A percentile compares a stretch with the other conserved stretches of the same genome.
These are phyloP conservation scores for Boletus sensibilis DNA, from an alignment of 768 basidiomycete genomes.

Conservation along the genomic window DNA sequence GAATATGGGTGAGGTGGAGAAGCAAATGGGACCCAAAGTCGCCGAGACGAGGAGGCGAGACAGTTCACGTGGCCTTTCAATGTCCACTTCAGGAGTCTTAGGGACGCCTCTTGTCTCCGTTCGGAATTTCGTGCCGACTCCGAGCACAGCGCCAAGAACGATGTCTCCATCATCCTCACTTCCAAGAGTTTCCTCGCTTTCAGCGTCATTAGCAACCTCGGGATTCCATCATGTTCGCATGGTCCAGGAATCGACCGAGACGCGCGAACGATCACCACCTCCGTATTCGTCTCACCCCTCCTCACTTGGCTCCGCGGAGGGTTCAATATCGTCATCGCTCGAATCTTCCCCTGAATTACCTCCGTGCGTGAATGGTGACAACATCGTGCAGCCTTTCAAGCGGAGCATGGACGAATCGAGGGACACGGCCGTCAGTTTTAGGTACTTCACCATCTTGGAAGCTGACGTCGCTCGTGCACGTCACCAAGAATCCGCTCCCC, in stretches of 20 bases:
- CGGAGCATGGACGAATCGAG: slow-evolving; percentile 48
- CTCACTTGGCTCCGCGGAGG: slow-evolving; percentile 29
- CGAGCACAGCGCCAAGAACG: slow-evolving; percentile 36
- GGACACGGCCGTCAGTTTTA: slow-evolving; percentile 48
- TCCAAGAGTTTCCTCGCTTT: slow-evolving; percentile 58
- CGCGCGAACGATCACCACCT: slow-evolving; percentile 30
- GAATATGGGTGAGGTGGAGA: slow-evolving; percentile 44
- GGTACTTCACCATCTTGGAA: slow-evolving; percentile 45
- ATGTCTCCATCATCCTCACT: slow-evolving; percentile 38
- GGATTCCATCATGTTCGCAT: slow-evolving; percentile 54
- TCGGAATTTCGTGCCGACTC: slow-evolving; percentile 56
- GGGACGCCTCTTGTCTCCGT: slow-evolving; percentile 41
- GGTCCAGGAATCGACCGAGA: slow-evolving; percentile 17
- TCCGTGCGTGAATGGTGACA: slow-evolving; percentile 27
- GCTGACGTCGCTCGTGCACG: slow-evolving; percentile 36
- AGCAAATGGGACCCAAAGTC: slow-evolving; percentile 31
- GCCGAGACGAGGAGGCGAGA: slow-evolving; percentile 22
- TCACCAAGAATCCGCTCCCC: slow-evolving; percentile 14
- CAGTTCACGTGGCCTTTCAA: slow-evolving; percentile 18
- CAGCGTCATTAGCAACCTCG: slow-evolving; percentile 64
- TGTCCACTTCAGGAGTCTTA: slow-evolving; percentile 23
- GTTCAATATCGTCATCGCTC: slow-evolving; percentile 20
- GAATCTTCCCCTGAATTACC: slow-evolving; percentile 19
- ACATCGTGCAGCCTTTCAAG: slow-evolving; percentile 36
- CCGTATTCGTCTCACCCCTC: slow-evolving; percentile 38